phyloP scores from a whole-genome alignment of 2,329 filamentous ascomycete genomes.

The Monascus ruber region DNA sequence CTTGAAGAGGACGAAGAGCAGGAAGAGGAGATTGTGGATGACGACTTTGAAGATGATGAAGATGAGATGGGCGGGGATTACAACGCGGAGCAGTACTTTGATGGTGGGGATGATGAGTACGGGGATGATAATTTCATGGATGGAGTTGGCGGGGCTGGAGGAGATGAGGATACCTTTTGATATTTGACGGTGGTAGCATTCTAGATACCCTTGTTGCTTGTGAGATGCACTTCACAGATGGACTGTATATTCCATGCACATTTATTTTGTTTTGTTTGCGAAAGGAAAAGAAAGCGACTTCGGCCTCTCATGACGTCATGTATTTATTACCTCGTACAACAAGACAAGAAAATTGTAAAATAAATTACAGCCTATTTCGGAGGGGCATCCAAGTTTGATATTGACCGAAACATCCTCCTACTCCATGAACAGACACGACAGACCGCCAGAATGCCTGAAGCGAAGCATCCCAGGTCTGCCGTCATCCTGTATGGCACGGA shows the following conservation, averaged over 20 bases:
- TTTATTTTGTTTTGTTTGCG: background rate
- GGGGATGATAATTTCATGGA: slow-evolving; percentile 46
- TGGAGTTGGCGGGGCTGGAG: slow-evolving; percentile 42
- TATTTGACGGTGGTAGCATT: slow-evolving; percentile 3
- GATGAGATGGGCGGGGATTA: slow-evolving; percentile 51
- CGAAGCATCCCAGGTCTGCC: slow-evolving; percentile 32
- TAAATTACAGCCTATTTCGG: slow-evolving; percentile 8
- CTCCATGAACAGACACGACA: slow-evolving; percentile 19
- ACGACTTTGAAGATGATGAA: slow-evolving; percentile 50
- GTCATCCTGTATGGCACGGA: slow-evolving; percentile 88
- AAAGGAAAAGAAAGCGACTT: background rate
- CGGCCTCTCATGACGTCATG: background rate
- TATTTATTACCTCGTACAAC: background rate
- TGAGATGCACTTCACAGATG: background rate
- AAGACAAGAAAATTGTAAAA: background rate
- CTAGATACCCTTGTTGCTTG: slow-evolving; percentile 17
- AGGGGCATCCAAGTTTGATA: slow-evolving; percentile 38
- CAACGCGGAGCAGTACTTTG: slow-evolving; percentile 54
- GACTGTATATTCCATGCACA: background rate
- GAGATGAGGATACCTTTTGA: slow-evolving; percentile 36
- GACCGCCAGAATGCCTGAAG: background rate
- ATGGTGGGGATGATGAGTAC: slow-evolving; percentile 44
- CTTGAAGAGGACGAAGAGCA: slow-evolving; percentile 36
- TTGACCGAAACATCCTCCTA: slow-evolving; percentile 30
- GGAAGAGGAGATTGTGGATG: slow-evolving; percentile 44